These are phyloP conservation scores for Tilletia indica DNA, from an alignment of 1,284 basidiomycete species.

Conservation along the genomic window DNA sequence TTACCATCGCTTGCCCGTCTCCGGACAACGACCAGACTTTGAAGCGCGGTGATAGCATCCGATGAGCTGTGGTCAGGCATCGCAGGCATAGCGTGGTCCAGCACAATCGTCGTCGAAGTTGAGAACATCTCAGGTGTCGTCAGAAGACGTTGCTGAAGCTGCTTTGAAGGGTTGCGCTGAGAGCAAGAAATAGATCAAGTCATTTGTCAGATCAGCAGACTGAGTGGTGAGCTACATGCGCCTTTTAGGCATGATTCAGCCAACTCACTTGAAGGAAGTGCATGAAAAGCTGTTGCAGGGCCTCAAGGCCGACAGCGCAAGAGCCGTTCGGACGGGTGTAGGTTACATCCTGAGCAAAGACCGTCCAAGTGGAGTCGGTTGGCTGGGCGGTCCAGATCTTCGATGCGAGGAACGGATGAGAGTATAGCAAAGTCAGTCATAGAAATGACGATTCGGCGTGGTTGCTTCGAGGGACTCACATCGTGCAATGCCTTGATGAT, in stretches of 20 bases:
- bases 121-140: conserved; percentile 47
- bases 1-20: conserved; percentile 46
- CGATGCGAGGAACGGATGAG: background rate
- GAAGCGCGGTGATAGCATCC: conserved; percentile 20
- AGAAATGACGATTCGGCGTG: too few relatives aligned
- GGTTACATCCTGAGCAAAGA: conserved; percentile 14
- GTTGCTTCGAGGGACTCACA: conserved; percentile 24
- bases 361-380: conserved; percentile 3
- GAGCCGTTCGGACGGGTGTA: conserved; percentile 14
- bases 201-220: too few relatives aligned
- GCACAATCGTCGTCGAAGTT: conserved; percentile 47
- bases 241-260: background rate
- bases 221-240: background rate
- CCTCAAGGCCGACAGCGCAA: background rate
- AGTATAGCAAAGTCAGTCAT: background rate
- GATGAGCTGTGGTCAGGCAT: conserved; percentile 20
- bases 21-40: conserved; percentile 51
- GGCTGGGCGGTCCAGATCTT: conserved; percentile 14
- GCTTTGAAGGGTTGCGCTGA: conserved; percentile 17
- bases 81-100: conserved; percentile 19
- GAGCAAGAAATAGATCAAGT: too few relatives aligned
- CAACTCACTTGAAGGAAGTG: conserved; percentile 4
- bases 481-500: conserved; percentile 38
- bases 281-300: background rate
- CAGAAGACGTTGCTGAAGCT: conserved; percentile 43